Evolutionary conservation across 352 stramenopile genomes (phyloP), one percentile per base, ranked within the genome.

Genomic region (Aphanomyces cochlioides): DNA sequence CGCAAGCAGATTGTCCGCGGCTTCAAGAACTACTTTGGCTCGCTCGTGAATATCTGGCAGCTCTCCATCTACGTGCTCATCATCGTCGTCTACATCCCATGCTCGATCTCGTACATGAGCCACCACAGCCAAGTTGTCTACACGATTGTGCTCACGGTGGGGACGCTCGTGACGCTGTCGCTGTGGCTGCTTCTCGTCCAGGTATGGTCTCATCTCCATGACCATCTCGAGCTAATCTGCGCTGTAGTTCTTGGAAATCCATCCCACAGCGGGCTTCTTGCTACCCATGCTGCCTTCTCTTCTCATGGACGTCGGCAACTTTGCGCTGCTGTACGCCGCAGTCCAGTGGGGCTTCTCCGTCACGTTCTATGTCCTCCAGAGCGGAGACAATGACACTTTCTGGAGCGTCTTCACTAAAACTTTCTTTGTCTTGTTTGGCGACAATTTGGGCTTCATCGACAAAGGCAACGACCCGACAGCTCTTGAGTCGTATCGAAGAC

Each of bases 381-480:
- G 10, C 38, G 21, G 21, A n/a, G 8, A 7, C 6, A 19, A 57
- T 37, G 38, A 67, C 28, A 36, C 21, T 28, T 36, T 67, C 19
- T 67, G 59, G 59, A 28, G 37, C 59, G 43, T 34, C 47, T 67
- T 67, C 34, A 54, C 45, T 3, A 57, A 17, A 7, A 67, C 60
- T 28, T 67, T 56, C 47, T 67, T 67, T 67, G 37, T 67, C 37
- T n/a, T 67, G 10, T 67, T 67, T 67, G 60, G 60, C 13, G 10
- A 50, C 10, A 50, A n/a, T 12, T n/a, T 50, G 10, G 43, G 17
- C 43, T 12, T n/a, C 43, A 50, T 3, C 10, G 43, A 50, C 10
- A 50, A 50, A n/a, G 10, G 2, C 43, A 2, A n/a, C 43, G 43
- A 50, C 10, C 10, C 10, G 43, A 50, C 43, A n/a, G 43, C 43